Percentiles rank a stretch among this genome's conserved stretches.
phyloP scores from a whole-genome alignment of 164 flowering plant species.

The Santalum album region DNA sequence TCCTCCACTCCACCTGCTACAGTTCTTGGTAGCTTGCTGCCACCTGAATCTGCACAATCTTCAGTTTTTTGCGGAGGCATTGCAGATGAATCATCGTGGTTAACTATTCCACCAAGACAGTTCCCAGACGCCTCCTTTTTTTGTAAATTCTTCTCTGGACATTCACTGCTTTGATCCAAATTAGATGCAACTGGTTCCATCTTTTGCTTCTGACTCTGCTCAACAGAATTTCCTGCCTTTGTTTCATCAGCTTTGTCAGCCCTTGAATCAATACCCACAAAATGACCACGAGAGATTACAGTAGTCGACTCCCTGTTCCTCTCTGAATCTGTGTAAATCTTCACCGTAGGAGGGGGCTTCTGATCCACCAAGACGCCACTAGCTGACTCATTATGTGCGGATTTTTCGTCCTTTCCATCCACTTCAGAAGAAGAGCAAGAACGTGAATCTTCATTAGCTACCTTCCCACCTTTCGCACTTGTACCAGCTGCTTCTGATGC shows the following conservation, averaged over 20 bases:
- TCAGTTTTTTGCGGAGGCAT: not conserved
- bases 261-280: not conserved
- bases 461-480: conserved; percentile 10
- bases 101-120: not conserved
- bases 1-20: not conserved
- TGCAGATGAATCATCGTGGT: not conserved
- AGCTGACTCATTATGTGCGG: not conserved
- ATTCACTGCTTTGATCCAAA: not conserved
- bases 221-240: not conserved
- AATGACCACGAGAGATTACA: not conserved
- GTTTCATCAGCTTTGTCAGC: not conserved
- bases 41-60: not conserved
- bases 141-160: not conserved
- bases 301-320: no score
- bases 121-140: not conserved
- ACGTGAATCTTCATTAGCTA: conserved; percentile 17
- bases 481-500: conserved; percentile 4
- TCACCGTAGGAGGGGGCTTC: no score
- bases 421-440: conserved; percentile 11
- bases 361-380: not conserved
- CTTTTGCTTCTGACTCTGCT: not conserved
- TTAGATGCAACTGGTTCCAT: not conserved
- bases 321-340: no score
- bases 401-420: conserved; percentile 3
- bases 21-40: not conserved